Evolutionary conservation across 2,329 filamentous ascomycete species (phyloP).

Genomic region (Aspergillus floridensis): DNA sequence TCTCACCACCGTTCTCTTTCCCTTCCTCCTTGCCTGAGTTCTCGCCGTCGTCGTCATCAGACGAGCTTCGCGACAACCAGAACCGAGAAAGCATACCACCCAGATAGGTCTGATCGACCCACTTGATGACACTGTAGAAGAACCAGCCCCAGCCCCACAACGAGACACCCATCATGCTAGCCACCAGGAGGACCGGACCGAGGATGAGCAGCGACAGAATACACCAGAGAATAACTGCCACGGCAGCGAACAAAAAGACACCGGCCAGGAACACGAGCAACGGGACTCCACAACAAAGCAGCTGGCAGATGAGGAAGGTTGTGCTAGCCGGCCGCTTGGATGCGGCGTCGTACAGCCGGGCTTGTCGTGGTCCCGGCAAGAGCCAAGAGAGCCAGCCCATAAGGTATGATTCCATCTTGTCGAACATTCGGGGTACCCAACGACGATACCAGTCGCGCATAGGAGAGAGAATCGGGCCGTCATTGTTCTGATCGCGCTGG

Average conservation of each 20-base stretch:
- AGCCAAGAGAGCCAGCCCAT: conserved; percentile 24
- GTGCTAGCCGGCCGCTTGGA: conserved; percentile 31
- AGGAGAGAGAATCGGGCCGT: conserved; percentile 18
- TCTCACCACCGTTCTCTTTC: neutral
- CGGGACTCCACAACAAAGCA: conserved; percentile 36
- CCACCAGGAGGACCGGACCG: conserved; percentile 27
- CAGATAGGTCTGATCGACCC: conserved; percentile 12
- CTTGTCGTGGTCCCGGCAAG: conserved; percentile 28
- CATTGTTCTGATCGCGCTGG: conserved; percentile 8
- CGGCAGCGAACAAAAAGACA: conserved; percentile 32
- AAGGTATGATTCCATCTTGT: conserved; percentile 27
- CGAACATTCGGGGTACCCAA: conserved; percentile 24
- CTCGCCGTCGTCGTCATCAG: neutral
- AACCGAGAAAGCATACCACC: conserved; percentile 12
- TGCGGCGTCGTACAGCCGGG: conserved; percentile 28
- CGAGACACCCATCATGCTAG: conserved; percentile 11
- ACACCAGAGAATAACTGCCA: conserved; percentile 31
- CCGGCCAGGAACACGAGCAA: conserved; percentile 33
- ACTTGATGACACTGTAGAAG: conserved; percentile 13
- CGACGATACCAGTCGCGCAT: conserved; percentile 19
- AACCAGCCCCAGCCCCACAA: conserved; percentile 18
- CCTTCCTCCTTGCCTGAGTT: neutral
- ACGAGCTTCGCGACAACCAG: conserved; percentile 7
- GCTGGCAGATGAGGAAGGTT: conserved; percentile 33
- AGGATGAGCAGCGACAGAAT: conserved; percentile 31